These are phyloP conservation scores for Pythium scleroteichum DNA, from an alignment of 352 stramenopile genomes.

Conservation along the genomic window DNA sequence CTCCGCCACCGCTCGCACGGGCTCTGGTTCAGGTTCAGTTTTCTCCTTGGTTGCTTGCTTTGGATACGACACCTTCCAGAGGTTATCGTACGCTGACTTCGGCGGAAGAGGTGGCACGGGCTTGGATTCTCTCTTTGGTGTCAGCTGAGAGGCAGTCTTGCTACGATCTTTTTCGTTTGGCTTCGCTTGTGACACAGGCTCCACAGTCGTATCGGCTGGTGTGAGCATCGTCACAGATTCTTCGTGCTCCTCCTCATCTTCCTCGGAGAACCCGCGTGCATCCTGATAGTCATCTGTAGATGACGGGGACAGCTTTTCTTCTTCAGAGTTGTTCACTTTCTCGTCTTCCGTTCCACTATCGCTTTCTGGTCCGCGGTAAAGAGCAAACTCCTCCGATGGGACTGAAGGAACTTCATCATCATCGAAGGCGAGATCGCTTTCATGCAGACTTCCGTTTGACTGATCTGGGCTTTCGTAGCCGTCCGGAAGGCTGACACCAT, in stretches of 20 bases:
- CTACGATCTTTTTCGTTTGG: too few relatives aligned
- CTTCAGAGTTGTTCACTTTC: not conserved
- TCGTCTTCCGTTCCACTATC: not conserved
- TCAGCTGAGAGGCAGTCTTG: too few relatives aligned
- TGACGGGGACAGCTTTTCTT: slow-evolving; percentile 17
- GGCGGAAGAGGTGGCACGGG: not conserved
- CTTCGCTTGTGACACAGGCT: too few relatives aligned
- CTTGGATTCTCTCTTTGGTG: too few relatives aligned
- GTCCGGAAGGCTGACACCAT: not conserved
- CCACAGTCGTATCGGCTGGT: too few relatives aligned
- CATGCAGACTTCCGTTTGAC: slow-evolving; percentile 17
- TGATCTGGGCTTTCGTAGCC: not conserved
- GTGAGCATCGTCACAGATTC: not conserved
- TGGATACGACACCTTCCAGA: not conserved
- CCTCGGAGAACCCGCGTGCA: slow-evolving; percentile 16
- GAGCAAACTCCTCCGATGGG: slow-evolving; percentile 1
- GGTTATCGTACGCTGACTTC: slow-evolving; percentile 2
- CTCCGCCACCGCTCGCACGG: not conserved
- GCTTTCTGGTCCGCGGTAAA: not conserved
- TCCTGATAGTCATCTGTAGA: slow-evolving; percentile 25
- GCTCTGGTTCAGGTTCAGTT: not conserved
- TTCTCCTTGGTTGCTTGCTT: not conserved
- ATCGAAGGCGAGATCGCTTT: slow-evolving; percentile 16
- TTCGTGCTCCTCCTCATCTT: slow-evolving; percentile 20
- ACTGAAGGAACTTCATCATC: slow-evolving; percentile 16